Percentiles rank a stretch among this genome's conserved stretches.
Evolutionary conservation across 1,139 yeast species (phyloP).

Genomic region (Zhuliangozyma parablackwelliae): DNA sequence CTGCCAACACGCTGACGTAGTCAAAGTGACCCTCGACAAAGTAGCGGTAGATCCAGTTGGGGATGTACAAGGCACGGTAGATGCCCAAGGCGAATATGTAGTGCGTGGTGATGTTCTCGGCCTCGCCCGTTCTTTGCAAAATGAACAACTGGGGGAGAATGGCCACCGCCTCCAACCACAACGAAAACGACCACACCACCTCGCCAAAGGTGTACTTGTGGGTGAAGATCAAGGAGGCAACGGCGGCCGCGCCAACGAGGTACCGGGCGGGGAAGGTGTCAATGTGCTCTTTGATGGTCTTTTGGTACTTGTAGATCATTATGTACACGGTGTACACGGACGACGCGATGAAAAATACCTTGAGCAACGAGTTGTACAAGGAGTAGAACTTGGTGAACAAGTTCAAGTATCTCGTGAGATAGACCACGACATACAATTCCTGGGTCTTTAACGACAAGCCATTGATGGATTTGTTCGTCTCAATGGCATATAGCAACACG

Average conservation of each 20-base stretch:
- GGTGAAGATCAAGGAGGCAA: conserved; percentile 63
- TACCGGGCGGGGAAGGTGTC: conserved; percentile 80
- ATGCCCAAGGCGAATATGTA: conserved; percentile 90
- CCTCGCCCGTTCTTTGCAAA: conserved; percentile 86
- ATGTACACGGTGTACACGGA: conserved; percentile 73
- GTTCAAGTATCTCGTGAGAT: conserved; percentile 75
- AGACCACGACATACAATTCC: conserved; percentile 71
- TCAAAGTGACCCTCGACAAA: conserved; percentile 64
- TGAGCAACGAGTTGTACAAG: conserved; percentile 75
- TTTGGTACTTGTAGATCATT: conserved; percentile 59
- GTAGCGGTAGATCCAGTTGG: conserved; percentile 93
- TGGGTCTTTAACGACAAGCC: conserved; percentile 93
- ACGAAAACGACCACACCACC: conserved; percentile 68
- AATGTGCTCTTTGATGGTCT: conserved; percentile 45
- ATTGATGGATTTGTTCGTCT: conserved; percentile 58
- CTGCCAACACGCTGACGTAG: conserved; percentile 69
- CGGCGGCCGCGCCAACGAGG: conserved; percentile 58
- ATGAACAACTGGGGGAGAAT: conserved; percentile 89
- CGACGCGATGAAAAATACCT: conserved; percentile 70
- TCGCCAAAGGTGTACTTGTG: conserved; percentile 61
- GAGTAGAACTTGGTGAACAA: conserved; percentile 58
- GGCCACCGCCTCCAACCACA: conserved; percentile 89
- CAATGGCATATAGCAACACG: conserved; percentile 69
- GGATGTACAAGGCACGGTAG: conserved; percentile 83
- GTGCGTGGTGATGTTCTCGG: conserved; percentile 82